Evolutionary conservation across 2,329 filamentous ascomycete genomes (phyloP).

Genomic region (Arthrobotrys pseudoclavata): DNA sequence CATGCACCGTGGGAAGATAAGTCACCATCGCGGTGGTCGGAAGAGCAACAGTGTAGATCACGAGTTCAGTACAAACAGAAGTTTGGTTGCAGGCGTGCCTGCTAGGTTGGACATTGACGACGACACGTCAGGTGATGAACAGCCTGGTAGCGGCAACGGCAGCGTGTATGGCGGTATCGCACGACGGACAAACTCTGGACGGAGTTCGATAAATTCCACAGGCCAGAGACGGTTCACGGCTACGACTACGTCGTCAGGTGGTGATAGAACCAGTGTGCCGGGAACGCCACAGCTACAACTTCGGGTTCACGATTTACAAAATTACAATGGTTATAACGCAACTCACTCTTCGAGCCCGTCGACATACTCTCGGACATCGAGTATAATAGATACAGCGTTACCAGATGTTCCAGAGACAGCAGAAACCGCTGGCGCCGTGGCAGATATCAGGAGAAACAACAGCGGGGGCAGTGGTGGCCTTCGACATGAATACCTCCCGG

Average conservation of each 20-base stretch:
- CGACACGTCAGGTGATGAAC: slow-evolving; percentile 56
- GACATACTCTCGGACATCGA: slow-evolving; percentile 54
- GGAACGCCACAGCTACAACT: slow-evolving; percentile 53
- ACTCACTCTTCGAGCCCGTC: slow-evolving; percentile 56
- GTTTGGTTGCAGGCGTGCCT: slow-evolving; percentile 51
- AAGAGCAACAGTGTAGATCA: slow-evolving; percentile 58
- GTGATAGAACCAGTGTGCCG: slow-evolving; percentile 2
- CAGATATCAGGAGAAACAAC: slow-evolving; percentile 36
- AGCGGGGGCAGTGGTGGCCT: slow-evolving; percentile 15
- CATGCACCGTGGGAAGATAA: slow-evolving; percentile 60
- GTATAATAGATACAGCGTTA: slow-evolving; percentile 47
- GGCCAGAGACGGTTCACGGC: slow-evolving; percentile 48
- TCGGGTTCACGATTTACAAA: slow-evolving; percentile 50
- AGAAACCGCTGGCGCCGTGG: slow-evolving; percentile 34
- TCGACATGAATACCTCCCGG: slow-evolving; percentile 48
- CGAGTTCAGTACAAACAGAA: slow-evolving; percentile 62
- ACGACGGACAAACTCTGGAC: slow-evolving; percentile 51
- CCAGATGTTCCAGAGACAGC: slow-evolving; percentile 50
- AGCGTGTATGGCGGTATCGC: slow-evolving; percentile 50
- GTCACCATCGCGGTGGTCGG: slow-evolving; percentile 53
- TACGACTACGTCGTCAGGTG: slow-evolving; percentile 41
- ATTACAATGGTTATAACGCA: slow-evolving; percentile 43
- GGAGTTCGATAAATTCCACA: slow-evolving; percentile 57
- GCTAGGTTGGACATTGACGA: slow-evolving; percentile 55
- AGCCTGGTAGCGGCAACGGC: slow-evolving; percentile 51